Percentiles rank a stretch among this genome's conserved stretches.
Conservation (phyloP, 1,284 basidiomycete species). For the Ceratobasidium papillatum region DNA sequence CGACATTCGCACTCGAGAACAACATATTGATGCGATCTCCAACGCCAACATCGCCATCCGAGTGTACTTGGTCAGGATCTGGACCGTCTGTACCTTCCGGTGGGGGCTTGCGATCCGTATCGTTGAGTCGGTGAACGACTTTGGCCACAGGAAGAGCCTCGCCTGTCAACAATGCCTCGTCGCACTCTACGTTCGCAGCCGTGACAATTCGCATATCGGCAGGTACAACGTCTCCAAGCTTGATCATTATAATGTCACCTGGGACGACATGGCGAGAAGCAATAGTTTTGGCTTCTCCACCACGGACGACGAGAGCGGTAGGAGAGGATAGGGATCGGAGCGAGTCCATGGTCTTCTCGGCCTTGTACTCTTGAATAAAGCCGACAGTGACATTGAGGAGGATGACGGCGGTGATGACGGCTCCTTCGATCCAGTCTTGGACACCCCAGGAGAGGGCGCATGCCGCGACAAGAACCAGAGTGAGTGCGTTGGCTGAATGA, state of each 20-base stretch:
- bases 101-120: slow-evolving; percentile 16
- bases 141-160: slow-evolving; percentile 44
- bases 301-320: slow-evolving; percentile 66
- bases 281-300: slow-evolving; percentile 60
- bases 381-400: slow-evolving; percentile 55
- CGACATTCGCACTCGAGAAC: slow-evolving; percentile 43
- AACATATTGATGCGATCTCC: slow-evolving; percentile 44
- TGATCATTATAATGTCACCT: slow-evolving; percentile 67
- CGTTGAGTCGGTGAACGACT: slow-evolving; percentile 31
- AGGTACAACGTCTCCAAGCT: slow-evolving; percentile 67
- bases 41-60: slow-evolving; percentile 38
- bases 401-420: slow-evolving; percentile 70
- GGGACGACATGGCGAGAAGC: slow-evolving; percentile 69
- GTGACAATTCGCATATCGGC: slow-evolving; percentile 65
- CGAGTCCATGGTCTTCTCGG: slow-evolving; percentile 67
- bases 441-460: slow-evolving; percentile 71
- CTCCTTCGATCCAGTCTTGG: slow-evolving; percentile 70
- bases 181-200: slow-evolving; percentile 41
- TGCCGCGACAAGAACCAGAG: slow-evolving; percentile 60
- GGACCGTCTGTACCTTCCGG: slow-evolving; percentile 35
- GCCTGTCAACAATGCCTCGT: slow-evolving; percentile 43
- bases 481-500: slow-evolving; percentile 26
- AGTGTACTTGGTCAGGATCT: slow-evolving; percentile 28
- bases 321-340: slow-evolving; percentile 66
- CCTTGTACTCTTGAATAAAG: slow-evolving; percentile 64